Base-by-base conservation (phyloP, 169 alveolate genomes). In the Plasmodium ovale region DNA sequence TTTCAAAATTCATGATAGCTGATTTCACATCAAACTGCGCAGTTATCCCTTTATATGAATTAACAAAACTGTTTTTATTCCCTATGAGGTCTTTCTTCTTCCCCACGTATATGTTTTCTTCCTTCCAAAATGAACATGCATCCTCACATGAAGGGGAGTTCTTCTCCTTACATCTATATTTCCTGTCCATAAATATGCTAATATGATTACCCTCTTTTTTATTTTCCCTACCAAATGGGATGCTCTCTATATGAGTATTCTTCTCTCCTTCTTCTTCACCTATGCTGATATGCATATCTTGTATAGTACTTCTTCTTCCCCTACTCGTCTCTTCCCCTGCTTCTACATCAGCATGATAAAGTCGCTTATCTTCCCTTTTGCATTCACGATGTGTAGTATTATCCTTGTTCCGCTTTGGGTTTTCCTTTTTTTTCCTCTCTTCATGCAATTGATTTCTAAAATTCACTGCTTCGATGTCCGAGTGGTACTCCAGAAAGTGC, bases 381-480 rank as follows among this genome's bases (percentile, higher is more conserved):
- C n/a, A n/a, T n/a, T n/a, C n/a, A n/a, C n/a, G n/a, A n/a, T n/a
- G n/a, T n/a, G n/a, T n/a, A n/a, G n/a, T n/a, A n/a, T n/a, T n/a
- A n/a, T n/a, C n/a, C n/a, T n/a, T n/a, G n/a, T n/a, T n/a, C n/a
- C n/a, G n/a, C n/a, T n/a, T n/a, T n/a, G n/a, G n/a, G n/a, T 19
- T 6, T 7, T 10, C 31, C 9, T 16, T 69, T n/a, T 23, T 69
- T 31, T 51, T 69, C 25, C 21, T 12, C 3, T 69, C 62, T n/a
- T 44, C 19, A 14, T 47, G 33, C 23, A 29, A 14, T 33, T 25
- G 25, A 0, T 69, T 23, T 0, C 19, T 0, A 14, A 70, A 56
- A 31, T 7, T 44, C 19, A 70, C 25, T 37, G 49, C 19, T 19
- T 70, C 84, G n/a, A 27, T 44, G 19, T 70, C 56, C 21, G 84